Base-by-base conservation (phyloP, 805 yeast species). In the Starmera pachycereana region DNA sequence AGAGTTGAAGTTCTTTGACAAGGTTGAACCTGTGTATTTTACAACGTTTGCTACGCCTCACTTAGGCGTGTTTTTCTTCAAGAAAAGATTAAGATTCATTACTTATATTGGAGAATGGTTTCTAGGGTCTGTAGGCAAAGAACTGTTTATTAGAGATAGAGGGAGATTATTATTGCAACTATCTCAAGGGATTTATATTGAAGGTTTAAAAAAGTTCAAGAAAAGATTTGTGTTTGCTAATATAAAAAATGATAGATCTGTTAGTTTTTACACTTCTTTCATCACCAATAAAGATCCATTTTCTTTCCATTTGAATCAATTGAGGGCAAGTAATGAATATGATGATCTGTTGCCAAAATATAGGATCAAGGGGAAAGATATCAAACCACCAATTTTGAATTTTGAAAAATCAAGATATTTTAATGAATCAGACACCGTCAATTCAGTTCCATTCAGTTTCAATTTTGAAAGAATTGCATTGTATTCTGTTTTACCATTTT, bases 41-140 rank as follows among this genome's bases (percentile, higher is more conserved):
- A 66, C 81, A 3, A 78, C 87, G 0, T 73, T 90, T 68, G 84
- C 90, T 37, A 66, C 96, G 49, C 80, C 97, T 36, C 86, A 87
- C 68, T 41, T 90, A 50, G 74, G 92, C 35, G 60, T 72, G 6
- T 58, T 72, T 47, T 68, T 76, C 61, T 68, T 76, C 62, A 52
- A 68, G 43, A 46, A 52, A 42, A 42, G 53, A 37, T 40, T 58
- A 35, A 33, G 52, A 42, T 0, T 62, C 39, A 38, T 81, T 50
- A 72, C 82, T 57, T 53, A 63, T 33, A 42, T 72, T 44, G 80
- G 95, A 16, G 47, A 82, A 40, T 54, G 64, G 41, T 45, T 78
- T 38, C 49, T 81, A 39, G 80, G 96, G 40, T 61, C 71, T 52
- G 73, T 87, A 3, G 97, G 97, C 0, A 58, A 64, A 34, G 96